Conservation (phyloP, 2,329 filamentous ascomycete genomes). For the Venturia pyrina region DNA sequence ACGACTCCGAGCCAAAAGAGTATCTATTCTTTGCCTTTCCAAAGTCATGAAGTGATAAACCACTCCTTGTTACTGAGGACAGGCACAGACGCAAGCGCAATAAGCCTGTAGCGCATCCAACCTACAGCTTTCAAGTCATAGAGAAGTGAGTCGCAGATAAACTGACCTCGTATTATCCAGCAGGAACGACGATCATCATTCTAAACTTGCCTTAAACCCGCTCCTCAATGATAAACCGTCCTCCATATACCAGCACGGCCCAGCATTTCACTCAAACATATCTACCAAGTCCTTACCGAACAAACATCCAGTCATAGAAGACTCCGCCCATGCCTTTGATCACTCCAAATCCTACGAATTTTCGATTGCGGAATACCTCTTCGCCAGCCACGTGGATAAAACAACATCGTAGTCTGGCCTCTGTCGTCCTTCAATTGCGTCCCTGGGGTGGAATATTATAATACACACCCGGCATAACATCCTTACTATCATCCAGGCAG, state of each 20-base stretch:
- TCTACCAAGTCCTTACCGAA: background rate
- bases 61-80: background rate
- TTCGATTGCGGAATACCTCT: background rate
- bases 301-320: background rate
- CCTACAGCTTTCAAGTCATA: background rate
- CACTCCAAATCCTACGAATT: background rate
- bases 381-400: no score
- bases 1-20: background rate
- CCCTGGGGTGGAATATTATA: no score
- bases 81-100: background rate
- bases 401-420: no score
- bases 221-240: no score
- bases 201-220: background rate
- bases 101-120: background rate
- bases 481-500: no score
- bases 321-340: background rate
- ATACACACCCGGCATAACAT: no score
- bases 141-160: background rate
- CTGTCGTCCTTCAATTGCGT: no score
- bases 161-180: background rate
- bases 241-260: no score
- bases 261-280: background rate
- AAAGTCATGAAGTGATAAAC: background rate
- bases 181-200: background rate
- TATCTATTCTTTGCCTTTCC: background rate